A percentile compares a stretch with the other conserved stretches of the same genome.
Evolutionary conservation across 352 stramenopile species (phyloP).

Genomic region (Paralagenidium karlingii): DNA sequence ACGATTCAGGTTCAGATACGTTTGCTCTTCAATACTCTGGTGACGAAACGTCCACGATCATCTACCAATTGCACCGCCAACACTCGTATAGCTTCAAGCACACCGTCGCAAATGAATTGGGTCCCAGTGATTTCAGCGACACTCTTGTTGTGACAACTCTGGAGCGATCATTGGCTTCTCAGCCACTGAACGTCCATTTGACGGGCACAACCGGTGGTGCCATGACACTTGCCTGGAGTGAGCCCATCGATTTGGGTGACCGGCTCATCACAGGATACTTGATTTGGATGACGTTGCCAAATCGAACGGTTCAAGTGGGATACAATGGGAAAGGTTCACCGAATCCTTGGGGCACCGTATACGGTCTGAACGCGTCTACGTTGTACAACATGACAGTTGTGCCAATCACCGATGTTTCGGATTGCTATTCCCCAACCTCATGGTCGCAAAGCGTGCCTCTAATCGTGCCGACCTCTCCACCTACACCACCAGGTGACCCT

Average conservation of each 20-base stretch:
- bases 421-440: conserved; percentile 10
- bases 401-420: conserved; percentile 18
- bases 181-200: conserved; percentile 15
- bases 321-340: conserved; percentile 29
- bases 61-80: conserved; percentile 18
- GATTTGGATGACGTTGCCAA: conserved; percentile 13
- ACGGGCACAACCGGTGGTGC: conserved; percentile 22
- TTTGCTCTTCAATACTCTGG: conserved; percentile 19
- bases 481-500: conserved; percentile 10
- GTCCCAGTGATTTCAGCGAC: conserved; percentile 18
- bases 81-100: conserved; percentile 33
- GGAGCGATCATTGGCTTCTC: conserved; percentile 23
- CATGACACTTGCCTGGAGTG: conserved; percentile 22
- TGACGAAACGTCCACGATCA: conserved; percentile 4
- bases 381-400: conserved; percentile 20
- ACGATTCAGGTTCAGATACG: conserved; percentile 6
- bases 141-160: conserved; percentile 15
- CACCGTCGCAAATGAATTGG: conserved; percentile 28
- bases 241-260: conserved; percentile 41
- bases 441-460: conserved; percentile 11
- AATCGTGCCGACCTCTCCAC: conserved; percentile 3
- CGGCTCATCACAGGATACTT: conserved; percentile 28
- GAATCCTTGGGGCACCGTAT: conserved; percentile 9
- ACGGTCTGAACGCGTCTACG: conserved; percentile 12
- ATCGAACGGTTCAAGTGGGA: conserved; percentile 9